These are phyloP conservation scores for Endoconidiophora laricicola DNA, from an alignment of 2,329 filamentous ascomycete genomes.

Conservation along the genomic window DNA sequence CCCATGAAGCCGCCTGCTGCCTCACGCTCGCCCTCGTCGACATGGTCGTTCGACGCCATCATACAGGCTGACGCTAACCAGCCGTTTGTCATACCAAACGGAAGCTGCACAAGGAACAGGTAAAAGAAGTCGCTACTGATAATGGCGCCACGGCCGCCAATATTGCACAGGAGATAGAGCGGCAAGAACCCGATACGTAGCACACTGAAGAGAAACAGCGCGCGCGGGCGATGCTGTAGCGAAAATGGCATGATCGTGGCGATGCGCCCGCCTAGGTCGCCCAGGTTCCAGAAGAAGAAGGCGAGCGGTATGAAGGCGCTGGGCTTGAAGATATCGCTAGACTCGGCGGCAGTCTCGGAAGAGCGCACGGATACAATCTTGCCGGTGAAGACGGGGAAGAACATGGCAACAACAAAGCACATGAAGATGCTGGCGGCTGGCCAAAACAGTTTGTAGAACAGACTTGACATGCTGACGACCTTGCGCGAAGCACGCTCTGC, in stretches of 20 bases:
- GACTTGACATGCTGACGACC: constrained; percentile 37
- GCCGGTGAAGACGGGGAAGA: constrained; percentile 81
- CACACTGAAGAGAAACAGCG: constrained; percentile 52
- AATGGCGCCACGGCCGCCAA: constrained; percentile 56
- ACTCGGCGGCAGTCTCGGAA: neutral
- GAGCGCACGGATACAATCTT: constrained; percentile 34
- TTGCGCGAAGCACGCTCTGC: constrained; percentile 34
- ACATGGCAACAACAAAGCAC: constrained; percentile 76
- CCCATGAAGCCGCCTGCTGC: constrained; percentile 91
- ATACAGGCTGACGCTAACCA: constrained; percentile 78
- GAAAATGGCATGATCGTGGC: constrained; percentile 41
- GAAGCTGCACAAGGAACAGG: constrained; percentile 61
- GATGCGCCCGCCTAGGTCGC: constrained; percentile 66
- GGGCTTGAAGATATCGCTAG: constrained; percentile 41
- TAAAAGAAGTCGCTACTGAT: constrained; percentile 79
- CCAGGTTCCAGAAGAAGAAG: constrained; percentile 86
- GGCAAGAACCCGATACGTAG: constrained; percentile 58
- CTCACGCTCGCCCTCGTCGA: constrained; percentile 67
- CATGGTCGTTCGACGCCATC: constrained; percentile 75
- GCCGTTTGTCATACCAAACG: constrained; percentile 74
- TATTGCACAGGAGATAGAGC: constrained; percentile 79
- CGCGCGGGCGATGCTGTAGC: constrained; percentile 43
- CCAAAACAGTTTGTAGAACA: constrained; percentile 68
- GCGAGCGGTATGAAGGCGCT: constrained; percentile 74
- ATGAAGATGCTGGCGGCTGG: constrained; percentile 60